Evolutionary conservation across 441 rosid species (phyloP), one percentile per base, ranked within the genome.

Genomic region (Syzygium syzygioides): DNA sequence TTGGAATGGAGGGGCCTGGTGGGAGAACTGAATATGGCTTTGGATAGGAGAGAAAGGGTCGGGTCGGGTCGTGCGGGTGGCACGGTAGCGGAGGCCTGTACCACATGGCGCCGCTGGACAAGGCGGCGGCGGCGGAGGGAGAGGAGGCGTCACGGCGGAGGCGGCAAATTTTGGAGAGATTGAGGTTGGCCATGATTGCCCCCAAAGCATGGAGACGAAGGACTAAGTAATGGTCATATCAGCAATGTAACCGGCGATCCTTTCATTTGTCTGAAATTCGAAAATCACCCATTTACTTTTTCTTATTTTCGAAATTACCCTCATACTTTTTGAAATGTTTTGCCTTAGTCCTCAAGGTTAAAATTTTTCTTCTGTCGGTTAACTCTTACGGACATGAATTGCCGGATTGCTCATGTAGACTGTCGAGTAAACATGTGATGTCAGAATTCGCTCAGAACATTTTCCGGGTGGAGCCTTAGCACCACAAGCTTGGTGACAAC

Each of bases 71-170:
- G 7, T 89, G 91, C 23, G 88, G 87, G 60, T 66, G 85, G 4
- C 34, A 55, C 3, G 91, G 68, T 7, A 91, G 83, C 28, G 94
- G 96, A 2, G 95, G 95, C n/a, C 96, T 92, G 95, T 94, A 94
- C 97, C 98, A 95, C 57, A 92, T 88, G 86, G 66, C 55, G 89
- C 53, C 60, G 88, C 79, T 30, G 55, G 88, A 68, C 45, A 41
- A 41, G 6, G 45, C 45, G 53, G 87, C 26, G 50, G 53, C 13
- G 87, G 55, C 30, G 25, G 62, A 83, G 68, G 55, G 86, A 66
- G 90, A 30, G 86, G 64, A 79, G 59, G 79, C 34, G 32, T 15
- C 34, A n/a, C 53, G 34, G 87, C 30, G 87, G 54, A 60, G 37
- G 79, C 5, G 79, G 4, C 53, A 87, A 48, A 45, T 88, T 89